These are phyloP conservation scores for Suillus lakei DNA, from an alignment of 768 basidiomycete species.

Conservation along the genomic window DNA sequence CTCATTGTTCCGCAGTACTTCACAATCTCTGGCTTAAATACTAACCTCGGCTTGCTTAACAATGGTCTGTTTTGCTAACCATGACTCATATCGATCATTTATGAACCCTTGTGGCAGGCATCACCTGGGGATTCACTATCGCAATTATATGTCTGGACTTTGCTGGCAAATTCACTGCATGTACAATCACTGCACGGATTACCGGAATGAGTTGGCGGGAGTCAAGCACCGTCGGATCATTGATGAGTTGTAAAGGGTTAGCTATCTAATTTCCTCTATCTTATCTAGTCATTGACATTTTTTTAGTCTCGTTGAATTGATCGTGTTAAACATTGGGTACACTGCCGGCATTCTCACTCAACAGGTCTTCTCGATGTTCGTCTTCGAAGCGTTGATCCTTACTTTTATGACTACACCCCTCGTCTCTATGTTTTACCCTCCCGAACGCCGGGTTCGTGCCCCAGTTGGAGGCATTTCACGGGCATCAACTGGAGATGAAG, in stretches of 20 bases:
- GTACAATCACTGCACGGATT: slow-evolving; percentile 67
- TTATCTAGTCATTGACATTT: slow-evolving; percentile 8
- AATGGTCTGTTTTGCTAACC: slow-evolving; percentile 49
- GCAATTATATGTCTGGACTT: slow-evolving; percentile 82
- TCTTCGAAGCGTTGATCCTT: slow-evolving; percentile 79
- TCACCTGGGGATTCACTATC: slow-evolving; percentile 88
- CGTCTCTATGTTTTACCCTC: slow-evolving; percentile 72
- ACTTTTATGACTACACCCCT: slow-evolving; percentile 90
- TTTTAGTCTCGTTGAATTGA: slow-evolving; percentile 83
- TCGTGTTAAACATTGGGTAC: slow-evolving; percentile 94
- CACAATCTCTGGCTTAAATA: slow-evolving; percentile 90
- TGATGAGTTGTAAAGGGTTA: slow-evolving; percentile 97
- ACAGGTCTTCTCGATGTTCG: slow-evolving; percentile 95
- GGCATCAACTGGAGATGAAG: neutral
- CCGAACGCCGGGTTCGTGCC: slow-evolving; percentile 55
- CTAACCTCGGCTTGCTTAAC: slow-evolving; percentile 84
- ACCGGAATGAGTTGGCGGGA: slow-evolving; percentile 84
- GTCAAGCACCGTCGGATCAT: slow-evolving; percentile 79
- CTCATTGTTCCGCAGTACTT: slow-evolving; percentile 69
- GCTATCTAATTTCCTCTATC: slow-evolving; percentile 34
- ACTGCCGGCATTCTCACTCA: slow-evolving; percentile 75
- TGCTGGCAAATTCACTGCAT: slow-evolving; percentile 87
- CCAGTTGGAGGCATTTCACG: slow-evolving; percentile 39
- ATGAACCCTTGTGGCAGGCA: slow-evolving; percentile 43
- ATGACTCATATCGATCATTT: neutral